These are phyloP conservation scores for Metarhizium robertsii DNA, from an alignment of 2,329 filamentous ascomycete genomes.

Conservation along the genomic window DNA sequence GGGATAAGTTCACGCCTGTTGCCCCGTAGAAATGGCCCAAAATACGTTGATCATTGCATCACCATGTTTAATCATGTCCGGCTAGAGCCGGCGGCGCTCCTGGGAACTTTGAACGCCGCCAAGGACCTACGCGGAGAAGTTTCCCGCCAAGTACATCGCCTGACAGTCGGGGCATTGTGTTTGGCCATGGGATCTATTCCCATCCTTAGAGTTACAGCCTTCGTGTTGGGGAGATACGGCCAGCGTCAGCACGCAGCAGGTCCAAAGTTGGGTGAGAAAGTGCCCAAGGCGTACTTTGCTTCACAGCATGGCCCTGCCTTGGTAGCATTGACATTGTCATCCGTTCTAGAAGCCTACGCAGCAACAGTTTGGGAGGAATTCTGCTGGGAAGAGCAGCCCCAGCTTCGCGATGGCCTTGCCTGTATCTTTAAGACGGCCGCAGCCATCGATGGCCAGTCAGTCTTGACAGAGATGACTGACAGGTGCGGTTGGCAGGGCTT, in stretches of 20 bases:
- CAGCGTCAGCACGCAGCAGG: neutral
- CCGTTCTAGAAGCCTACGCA: slow-evolving; percentile 10
- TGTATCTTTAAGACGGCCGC: neutral
- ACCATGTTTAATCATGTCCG: slow-evolving; percentile 23
- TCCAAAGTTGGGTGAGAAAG: neutral
- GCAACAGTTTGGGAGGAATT: neutral
- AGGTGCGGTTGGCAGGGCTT: slow-evolving; percentile 20
- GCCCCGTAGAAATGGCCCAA: neutral
- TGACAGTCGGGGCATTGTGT: neutral
- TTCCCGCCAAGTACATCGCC: slow-evolving; percentile 5
- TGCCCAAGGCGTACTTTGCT: neutral
- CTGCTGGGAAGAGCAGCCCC: neutral
- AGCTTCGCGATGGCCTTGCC: neutral
- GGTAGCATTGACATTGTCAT: slow-evolving; percentile 9
- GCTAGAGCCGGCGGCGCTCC: slow-evolving; percentile 15
- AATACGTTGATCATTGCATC: slow-evolving; percentile 20
- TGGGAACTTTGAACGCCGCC: slow-evolving; percentile 13
- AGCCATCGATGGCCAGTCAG: neutral
- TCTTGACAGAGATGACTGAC: slow-evolving; percentile 14
- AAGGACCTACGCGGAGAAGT: slow-evolving; percentile 16
- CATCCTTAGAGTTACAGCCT: neutral
- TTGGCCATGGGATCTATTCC: neutral
- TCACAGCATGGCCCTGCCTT: slow-evolving; percentile 17
- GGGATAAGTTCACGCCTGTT: slow-evolving; percentile 18
- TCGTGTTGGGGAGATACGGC: neutral